phyloP scores from a whole-genome alignment of 331 rosid genomes.

The Pyracantha coccinea region DNA sequence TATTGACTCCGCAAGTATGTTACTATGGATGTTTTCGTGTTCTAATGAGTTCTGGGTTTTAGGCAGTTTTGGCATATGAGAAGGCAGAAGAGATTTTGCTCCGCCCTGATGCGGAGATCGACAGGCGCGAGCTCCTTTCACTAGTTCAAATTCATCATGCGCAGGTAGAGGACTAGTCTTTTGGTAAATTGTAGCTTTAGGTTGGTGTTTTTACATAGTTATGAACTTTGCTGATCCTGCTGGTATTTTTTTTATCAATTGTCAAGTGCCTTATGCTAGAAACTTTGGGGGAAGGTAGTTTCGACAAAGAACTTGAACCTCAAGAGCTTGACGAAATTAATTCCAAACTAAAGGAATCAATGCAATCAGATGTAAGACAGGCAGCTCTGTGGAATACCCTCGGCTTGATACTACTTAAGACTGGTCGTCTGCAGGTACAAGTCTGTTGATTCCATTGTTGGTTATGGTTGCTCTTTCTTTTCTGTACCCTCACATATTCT shows the following conservation, averaged over 20 bases:
- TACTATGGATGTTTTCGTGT: background rate
- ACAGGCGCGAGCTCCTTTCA: slow-evolving; percentile 77
- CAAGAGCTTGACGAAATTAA: slow-evolving; percentile 74
- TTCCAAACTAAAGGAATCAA: slow-evolving; percentile 65
- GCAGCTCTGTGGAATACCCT: slow-evolving; percentile 95
- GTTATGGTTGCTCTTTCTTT: background rate
- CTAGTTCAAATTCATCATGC: slow-evolving; percentile 93
- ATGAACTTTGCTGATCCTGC: slow-evolving; percentile 1
- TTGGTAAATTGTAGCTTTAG: background rate
- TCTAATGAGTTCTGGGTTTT: slow-evolving; percentile 11
- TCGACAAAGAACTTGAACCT: slow-evolving; percentile 78
- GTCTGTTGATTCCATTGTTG: background rate
- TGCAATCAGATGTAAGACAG: slow-evolving; percentile 73
- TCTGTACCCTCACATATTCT: background rate
- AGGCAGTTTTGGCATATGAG: slow-evolving; percentile 82
- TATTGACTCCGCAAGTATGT: background rate
- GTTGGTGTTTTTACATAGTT: background rate
- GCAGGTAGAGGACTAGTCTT: slow-evolving; percentile 51
- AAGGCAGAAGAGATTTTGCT: slow-evolving; percentile 84
- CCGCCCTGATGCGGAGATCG: slow-evolving; percentile 65
- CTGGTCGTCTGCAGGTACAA: slow-evolving; percentile 77
- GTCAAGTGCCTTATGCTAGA: slow-evolving; percentile 80
- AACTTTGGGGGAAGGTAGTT: slow-evolving; percentile 57
- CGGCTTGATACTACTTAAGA: slow-evolving; percentile 79
- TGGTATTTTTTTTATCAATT: slow-evolving; percentile 32